Base-by-base conservation (phyloP, 139 green algal genomes). In the Ettlia oleoabundans region DNA sequence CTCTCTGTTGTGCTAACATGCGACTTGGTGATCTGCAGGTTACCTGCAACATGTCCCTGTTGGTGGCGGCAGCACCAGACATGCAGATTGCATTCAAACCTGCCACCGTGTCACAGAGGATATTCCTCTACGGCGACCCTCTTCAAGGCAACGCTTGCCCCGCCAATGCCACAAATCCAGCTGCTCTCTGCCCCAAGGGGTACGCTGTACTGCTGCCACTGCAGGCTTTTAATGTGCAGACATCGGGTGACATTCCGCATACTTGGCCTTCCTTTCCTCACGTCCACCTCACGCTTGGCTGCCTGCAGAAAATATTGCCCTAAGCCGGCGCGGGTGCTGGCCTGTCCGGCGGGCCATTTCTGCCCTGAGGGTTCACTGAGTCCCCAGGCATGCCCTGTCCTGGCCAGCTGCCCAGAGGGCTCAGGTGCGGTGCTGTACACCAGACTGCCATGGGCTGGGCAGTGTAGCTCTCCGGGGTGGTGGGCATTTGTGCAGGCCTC, bases 101-200 rank as follows among this genome's bases (percentile, higher is more conserved):
- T 3, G 63, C 80, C 40, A 86, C 77, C 7, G 70, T 86, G 30
- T 64, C 78, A 26, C 33, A 85, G 33, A 61, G 83, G 15, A 76
- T 91, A 2, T 87, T 84, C 71, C 37, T 89, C 38, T 26, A 61
- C 13, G 86, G 88, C 2, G 69, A 85, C 43, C 65, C 70, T 0
- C 74, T 91, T 38, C 82, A 61, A 24, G 86, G 86, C 62, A 91
- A 91, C 72, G 38, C 84, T n/a, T 91, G 88, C 65, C 78, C 83
- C 15, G 41, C 37, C 33, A 85, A 89, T 47, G 82, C 83, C 30
- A 82, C 37, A 24, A 76, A 77, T 3, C 86, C 83, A 19, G 5
- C 58, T 13, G 30, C 26, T 30, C 40, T 42, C 0, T 89, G 80
- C 72, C 71, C 43, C 4, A 33, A 52, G 32, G 88, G 88, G 76